Base-by-base conservation (phyloP, 352 stramenopile species). In the Phytophthora capsici region DNA sequence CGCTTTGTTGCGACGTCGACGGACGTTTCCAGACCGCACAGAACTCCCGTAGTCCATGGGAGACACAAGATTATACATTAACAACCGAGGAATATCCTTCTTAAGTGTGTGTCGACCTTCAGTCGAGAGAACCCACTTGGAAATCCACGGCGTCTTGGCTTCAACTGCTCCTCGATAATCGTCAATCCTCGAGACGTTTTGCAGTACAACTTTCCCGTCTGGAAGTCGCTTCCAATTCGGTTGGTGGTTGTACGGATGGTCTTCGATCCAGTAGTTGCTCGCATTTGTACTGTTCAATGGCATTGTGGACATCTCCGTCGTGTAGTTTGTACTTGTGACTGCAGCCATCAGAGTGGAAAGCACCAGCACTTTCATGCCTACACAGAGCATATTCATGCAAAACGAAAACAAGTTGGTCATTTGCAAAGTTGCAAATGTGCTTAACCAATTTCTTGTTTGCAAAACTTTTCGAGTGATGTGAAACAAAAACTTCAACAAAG, bases 31-130 rank as follows among this genome's bases (percentile, higher is more conserved):
- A 13, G 76, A 69, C 14, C 73, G 57, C 6, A 75, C 12, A 23
- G 73, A 79, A 4, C 30, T 47, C 2, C 80, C 80, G 17, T 78
- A 71, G 46, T 80, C 68, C 62, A 77, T 75, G 0, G 78, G 76
- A 20, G 78, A 81, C 25, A 89, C 71, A 37, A 86, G 61, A 25
- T 84, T 82, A 66, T 86, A 85, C 44, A 87, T 65, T 23, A 87
- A 22, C 34, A 70, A 32, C 17, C 48, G 61, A 4, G 67, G 55
- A 4, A 76, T 41, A 17, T 77, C 53, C 25, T 80, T 77, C 34
- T 75, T 69, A 6, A 73, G 32, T 8, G 71, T 73, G 32, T 57
- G 75, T 10, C 67, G 57, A 46, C 66, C 55, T 25, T 71, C 57
- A 43, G 28, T 68, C 13, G 55, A 72, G 20, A 86, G 59, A 1